phyloP scores from a whole-genome alignment of 768 basidiomycete species.

The Mycena polygramma region DNA sequence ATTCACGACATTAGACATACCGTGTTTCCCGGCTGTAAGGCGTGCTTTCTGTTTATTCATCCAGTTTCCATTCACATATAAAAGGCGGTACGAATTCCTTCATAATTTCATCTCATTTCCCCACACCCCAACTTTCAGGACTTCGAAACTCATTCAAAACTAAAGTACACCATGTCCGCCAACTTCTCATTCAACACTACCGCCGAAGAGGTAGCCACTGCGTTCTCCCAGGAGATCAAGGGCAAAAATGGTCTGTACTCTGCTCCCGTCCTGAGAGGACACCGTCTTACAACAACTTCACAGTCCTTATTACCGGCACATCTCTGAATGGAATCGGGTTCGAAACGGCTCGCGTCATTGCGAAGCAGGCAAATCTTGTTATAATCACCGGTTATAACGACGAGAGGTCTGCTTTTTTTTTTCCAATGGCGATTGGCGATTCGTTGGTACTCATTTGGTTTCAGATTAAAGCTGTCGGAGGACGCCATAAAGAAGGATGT shows the following conservation, averaged over 20 bases:
- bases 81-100: too few relatives aligned
- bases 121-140: too few relatives aligned
- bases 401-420: not conserved
- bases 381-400: not conserved
- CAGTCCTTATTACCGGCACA: conserved; percentile 7
- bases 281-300: too few relatives aligned
- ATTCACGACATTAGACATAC: too few relatives aligned
- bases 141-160: too few relatives aligned
- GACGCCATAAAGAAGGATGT: not conserved
- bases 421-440: not conserved
- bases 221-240: not conserved
- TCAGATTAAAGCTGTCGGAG: not conserved
- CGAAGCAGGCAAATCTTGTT: not conserved
- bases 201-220: not conserved
- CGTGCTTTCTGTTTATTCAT: too few relatives aligned
- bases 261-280: not conserved
- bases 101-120: too few relatives aligned
- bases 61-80: too few relatives aligned
- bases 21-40: too few relatives aligned
- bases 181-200: not conserved
- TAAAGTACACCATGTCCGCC: not conserved
- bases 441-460: too few relatives aligned
- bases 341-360: not conserved
- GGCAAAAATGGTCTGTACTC: not conserved
- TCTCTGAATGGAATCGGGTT: conserved; percentile 1